Conservation (phyloP, 768 basidiomycete species). For the Boletus rubescentipes region DNA sequence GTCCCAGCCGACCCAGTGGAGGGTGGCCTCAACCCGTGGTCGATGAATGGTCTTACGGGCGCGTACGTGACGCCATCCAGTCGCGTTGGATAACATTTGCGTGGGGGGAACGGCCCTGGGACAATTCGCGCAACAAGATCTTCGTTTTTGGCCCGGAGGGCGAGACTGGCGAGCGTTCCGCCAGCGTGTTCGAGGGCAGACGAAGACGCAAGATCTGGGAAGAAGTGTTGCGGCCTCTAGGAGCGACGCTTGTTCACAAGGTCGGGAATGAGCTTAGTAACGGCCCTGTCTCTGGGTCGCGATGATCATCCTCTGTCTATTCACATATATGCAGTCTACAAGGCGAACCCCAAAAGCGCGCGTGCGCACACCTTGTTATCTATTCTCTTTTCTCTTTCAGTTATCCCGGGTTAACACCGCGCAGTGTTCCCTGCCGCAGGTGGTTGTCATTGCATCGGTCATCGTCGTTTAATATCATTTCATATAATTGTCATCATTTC, state of each 20-base stretch:
- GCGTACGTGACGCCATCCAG: conserved; percentile 71
- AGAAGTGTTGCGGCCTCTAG: conserved; percentile 65
- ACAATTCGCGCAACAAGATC: conserved; percentile 52
- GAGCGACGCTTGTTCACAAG: conserved; percentile 66
- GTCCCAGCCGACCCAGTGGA: conserved; percentile 22
- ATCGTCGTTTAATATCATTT: neutral
- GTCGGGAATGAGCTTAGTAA: conserved; percentile 71
- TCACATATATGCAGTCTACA: neutral
- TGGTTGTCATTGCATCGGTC: conserved; percentile 1
- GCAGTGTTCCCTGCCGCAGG: neutral
- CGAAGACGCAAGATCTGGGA: conserved; percentile 61
- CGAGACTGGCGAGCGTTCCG: conserved; percentile 71
- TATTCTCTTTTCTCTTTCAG: neutral
- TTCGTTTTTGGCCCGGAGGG: conserved; percentile 84
- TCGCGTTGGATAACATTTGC: conserved; percentile 76
- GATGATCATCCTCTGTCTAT: conserved; percentile 14
- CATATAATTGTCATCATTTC: neutral
- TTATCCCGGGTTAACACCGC: neutral
- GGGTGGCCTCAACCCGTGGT: conserved; percentile 60
- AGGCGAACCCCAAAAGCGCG: conserved; percentile 8
- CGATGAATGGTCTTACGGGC: conserved; percentile 62
- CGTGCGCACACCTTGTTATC: neutral
- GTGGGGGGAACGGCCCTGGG: conserved; percentile 72
- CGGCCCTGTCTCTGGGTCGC: conserved; percentile 46
- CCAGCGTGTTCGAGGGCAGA: conserved; percentile 63